Evolutionary conservation across 257 asterid genomes (phyloP), one percentile per base, ranked within the genome.

Genomic region (Ilex aquifolium): DNA sequence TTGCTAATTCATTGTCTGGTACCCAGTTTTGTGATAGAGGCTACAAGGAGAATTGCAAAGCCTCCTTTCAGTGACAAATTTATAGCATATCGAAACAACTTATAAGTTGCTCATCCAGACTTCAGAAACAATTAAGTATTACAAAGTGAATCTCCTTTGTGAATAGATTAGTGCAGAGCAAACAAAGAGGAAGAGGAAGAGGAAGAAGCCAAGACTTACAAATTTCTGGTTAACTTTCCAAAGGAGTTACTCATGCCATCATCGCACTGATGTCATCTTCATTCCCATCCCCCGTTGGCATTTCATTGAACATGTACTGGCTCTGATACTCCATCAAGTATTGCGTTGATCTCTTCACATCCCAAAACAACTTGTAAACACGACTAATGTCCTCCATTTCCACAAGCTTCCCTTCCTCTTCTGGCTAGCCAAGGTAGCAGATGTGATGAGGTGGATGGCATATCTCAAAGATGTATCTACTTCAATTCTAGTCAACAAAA

Each of bases 261-360:
- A 88, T 88, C 3, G 85, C 91, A 59, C 64, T 73, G 60, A 74
- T 71, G 44, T 77, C 90, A 39, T 80, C 90, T 58, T 69, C 93
- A 13, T 77, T 76, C 6, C 74, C 96, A 27, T 79, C 85, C 31
- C 70, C 90, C 10, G 62, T 49, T 6, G 69, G 65, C 53, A 80
- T 93, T 76, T 88, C 98, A 60, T 82, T 88, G 70, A 86, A 91
- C 95, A 91, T 86, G 67, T 79, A 91, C 64, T 91, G 91, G 65
- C 89, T 84, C 69, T 91, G 96, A 71, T 84, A 91, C 66, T 91
- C 97, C 96, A 91, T 91, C 76, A 88, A 74, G 71, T 91, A 88
- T 21, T 86, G 96, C 0, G 96, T 84, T 4, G 96, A 80, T 68
- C 96, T 82, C 65, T 92, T 89, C 73, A 89, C 96, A 36, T 92